Evolutionary conservation across 495 filamentous ascomycete genomes (phyloP).

Genomic region (Penicillium ochrochloron): DNA sequence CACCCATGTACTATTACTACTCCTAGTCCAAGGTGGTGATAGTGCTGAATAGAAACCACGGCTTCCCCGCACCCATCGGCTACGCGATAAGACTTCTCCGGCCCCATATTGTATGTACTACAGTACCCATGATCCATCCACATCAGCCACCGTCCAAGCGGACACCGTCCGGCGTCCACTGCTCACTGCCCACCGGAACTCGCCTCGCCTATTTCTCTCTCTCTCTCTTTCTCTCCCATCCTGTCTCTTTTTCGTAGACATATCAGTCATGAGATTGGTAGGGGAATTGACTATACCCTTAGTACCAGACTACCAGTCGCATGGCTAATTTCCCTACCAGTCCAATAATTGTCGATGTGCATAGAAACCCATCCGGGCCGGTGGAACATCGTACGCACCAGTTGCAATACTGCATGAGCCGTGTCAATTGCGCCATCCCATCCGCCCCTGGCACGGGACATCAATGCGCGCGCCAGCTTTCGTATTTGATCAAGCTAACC

Average conservation of each 20-base stretch:
- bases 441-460: conserved; percentile 1
- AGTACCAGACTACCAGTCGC: too few species aligned
- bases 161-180: too few species aligned
- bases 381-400: conserved; percentile 2
- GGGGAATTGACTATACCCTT: too few species aligned
- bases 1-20: not conserved
- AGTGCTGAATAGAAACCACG: conserved; percentile 3
- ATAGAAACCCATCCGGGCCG: not conserved
- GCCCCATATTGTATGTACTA: not conserved
- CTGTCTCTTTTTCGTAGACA: not conserved
- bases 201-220: not conserved
- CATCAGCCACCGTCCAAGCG: not conserved
- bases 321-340: too few species aligned
- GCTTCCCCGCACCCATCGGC: conserved; percentile 28
- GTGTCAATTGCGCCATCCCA: conserved; percentile 18
- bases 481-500: conserved; percentile 1
- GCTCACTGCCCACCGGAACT: not conserved
- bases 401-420: not conserved
- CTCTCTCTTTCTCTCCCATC: too few species aligned
- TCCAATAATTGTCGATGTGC: too few species aligned
- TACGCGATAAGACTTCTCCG: conserved; percentile 21
- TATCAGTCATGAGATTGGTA: too few species aligned
- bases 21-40: not conserved
- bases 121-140: not conserved
- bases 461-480: not conserved